Evolutionary conservation across 306 rosid species (phyloP).

Genomic region (Purshia tridentata): DNA sequence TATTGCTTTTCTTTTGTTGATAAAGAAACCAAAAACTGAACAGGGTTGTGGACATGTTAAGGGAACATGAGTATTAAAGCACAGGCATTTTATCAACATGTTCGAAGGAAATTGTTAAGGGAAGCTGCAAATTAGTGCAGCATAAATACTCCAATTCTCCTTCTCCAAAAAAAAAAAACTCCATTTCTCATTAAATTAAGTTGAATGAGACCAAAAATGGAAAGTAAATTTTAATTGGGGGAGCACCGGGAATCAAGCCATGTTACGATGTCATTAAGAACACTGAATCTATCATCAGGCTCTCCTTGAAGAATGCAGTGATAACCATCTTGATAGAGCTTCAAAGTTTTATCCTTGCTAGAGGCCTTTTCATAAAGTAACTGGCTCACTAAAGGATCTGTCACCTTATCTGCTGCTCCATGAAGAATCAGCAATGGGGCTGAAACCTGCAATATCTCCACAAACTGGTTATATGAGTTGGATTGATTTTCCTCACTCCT

Average conservation of each 20-base stretch:
- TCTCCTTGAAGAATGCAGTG: slow-evolving; percentile 79
- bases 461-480: not conserved
- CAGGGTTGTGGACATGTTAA: not conserved
- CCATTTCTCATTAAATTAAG: not conserved
- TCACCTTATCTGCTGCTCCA: slow-evolving; percentile 74
- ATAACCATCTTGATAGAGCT: slow-evolving; percentile 57
- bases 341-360: slow-evolving; percentile 57
- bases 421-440: slow-evolving; percentile 71
- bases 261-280: slow-evolving; percentile 54
- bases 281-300: slow-evolving; percentile 51
- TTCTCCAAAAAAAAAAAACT: no score
- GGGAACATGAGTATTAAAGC: not conserved
- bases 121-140: not conserved
- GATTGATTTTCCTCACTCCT: no score
- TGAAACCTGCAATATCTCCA: slow-evolving; percentile 47
- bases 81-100: not conserved
- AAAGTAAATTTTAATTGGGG: not conserved
- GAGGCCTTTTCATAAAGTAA: slow-evolving; percentile 64
- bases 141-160: no score
- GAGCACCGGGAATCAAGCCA: slow-evolving; percentile 60
- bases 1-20: not conserved
- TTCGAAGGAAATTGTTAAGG: not conserved
- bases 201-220: not conserved
- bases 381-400: slow-evolving; percentile 68
- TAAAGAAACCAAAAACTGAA: not conserved